A percentile compares a stretch with the other conserved stretches of the same genome.
Evolutionary conservation across 371 early-diverging fungal species (phyloP).

Genomic region (Lichtheimia ornata): DNA sequence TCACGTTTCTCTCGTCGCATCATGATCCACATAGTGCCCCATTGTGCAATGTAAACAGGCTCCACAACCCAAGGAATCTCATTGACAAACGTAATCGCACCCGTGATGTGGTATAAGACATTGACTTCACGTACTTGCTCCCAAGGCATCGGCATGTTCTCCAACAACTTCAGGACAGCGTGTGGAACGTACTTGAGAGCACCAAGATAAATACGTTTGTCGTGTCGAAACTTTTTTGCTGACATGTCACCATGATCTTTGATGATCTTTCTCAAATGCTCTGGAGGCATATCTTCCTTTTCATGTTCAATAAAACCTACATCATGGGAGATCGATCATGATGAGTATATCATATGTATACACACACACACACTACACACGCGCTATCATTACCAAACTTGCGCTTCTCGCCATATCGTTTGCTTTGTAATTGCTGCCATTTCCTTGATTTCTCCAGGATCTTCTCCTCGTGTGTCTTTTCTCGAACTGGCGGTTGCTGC

Average conservation of each 20-base stretch:
- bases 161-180: constrained; percentile 95
- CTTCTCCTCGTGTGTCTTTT: constrained; percentile 54
- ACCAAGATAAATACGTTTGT: constrained; percentile 96
- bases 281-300: constrained; percentile 97
- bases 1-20: constrained; percentile 98
- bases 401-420: constrained; percentile 91
- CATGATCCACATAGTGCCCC: constrained; percentile 99
- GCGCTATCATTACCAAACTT: constrained; percentile 73
- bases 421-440: constrained; percentile 91
- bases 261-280: constrained; percentile 95
- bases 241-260: constrained; percentile 99
- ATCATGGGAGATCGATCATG: no score
- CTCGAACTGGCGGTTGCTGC: constrained; percentile 16
- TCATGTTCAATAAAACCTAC: constrained; percentile 69
- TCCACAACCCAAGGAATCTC: constrained; percentile 96
- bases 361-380: no score
- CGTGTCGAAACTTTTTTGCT: constrained; percentile 93
- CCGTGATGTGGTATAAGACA: constrained; percentile 98
- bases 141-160: constrained; percentile 99
- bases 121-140: constrained; percentile 95
- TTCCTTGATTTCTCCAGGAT: constrained; percentile 79
- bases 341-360: background rate
- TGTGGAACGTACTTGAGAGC: constrained; percentile 99
- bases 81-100: constrained; percentile 98
- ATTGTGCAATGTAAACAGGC: constrained; percentile 96